Percentiles rank a stretch among this genome's conserved stretches.
phyloP scores from a whole-genome alignment of 2,329 filamentous ascomycete species.

The Colletotrichum eleusines region DNA sequence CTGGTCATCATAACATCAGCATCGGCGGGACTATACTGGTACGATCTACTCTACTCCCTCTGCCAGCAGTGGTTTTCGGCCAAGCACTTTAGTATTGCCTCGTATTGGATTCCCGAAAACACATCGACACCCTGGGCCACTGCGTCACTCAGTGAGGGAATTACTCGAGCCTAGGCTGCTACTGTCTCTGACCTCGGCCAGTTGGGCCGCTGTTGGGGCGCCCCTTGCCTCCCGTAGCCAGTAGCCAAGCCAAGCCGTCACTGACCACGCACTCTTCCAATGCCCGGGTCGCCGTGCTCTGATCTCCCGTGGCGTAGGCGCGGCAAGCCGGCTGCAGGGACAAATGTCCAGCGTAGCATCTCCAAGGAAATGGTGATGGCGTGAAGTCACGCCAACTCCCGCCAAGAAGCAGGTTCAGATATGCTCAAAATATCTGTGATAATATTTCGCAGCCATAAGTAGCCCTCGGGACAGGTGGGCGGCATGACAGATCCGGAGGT shows the following conservation, averaged over 20 bases:
- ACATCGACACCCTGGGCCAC: not conserved
- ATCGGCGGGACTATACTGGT: not conserved
- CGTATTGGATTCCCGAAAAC: not conserved
- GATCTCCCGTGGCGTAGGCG: not conserved
- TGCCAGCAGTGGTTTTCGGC: not conserved
- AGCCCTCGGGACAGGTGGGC: not conserved
- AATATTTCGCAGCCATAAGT: not conserved
- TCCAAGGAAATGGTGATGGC: not conserved
- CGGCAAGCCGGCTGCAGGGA: not conserved
- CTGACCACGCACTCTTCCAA: not conserved
- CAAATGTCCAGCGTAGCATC: no score
- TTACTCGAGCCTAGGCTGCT: not conserved
- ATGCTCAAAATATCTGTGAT: not conserved
- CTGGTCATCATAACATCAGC: not conserved
- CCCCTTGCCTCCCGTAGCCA: not conserved
- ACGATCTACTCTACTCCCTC: not conserved
- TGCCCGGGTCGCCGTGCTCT: not conserved
- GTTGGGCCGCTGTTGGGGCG: not conserved
- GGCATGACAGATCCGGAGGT: not conserved
- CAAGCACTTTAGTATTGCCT: not conserved
- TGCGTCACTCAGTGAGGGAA: not conserved
- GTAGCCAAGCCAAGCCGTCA: not conserved
- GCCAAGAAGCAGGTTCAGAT: not conserved
- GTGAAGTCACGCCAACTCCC: not conserved
- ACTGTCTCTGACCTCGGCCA: not conserved